Conservation (phyloP, 176 grass and related monocot genomes). For the Thinopyrum elongatum region DNA sequence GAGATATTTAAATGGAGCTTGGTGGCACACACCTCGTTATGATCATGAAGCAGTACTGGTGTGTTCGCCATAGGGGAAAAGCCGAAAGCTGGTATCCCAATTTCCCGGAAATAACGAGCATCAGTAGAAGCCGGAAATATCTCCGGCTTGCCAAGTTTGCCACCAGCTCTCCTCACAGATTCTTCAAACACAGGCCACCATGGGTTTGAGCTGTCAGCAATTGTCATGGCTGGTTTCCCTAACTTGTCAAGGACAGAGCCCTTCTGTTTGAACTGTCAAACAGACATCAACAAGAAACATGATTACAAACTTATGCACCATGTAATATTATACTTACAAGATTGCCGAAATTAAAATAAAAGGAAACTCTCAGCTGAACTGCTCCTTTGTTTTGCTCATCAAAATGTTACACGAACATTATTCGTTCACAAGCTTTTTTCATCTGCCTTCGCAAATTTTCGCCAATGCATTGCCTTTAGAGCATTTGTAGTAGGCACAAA, state of each 20-base stretch:
- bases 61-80: constrained; percentile 97
- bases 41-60: constrained; percentile 81
- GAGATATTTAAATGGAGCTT: not conserved
- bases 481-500: not conserved
- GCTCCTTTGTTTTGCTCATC: not conserved
- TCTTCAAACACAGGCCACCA: constrained; percentile 76
- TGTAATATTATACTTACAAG: not conserved
- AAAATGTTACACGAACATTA: not conserved
- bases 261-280: constrained; percentile 72
- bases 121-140: constrained; percentile 89
- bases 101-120: constrained; percentile 68
- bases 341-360: not conserved
- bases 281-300: not conserved
- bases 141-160: constrained; percentile 79
- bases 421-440: not conserved
- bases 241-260: constrained; percentile 56
- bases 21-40: constrained; percentile 76
- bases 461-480: not conserved
- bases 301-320: not conserved
- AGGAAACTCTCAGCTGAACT: not conserved
- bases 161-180: constrained; percentile 67
- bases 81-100: constrained; percentile 83
- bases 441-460: not conserved
- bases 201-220: constrained; percentile 64
- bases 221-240: constrained; percentile 69